Percentiles rank a stretch among this genome's conserved stretches.
Conservation (phyloP, 768 basidiomycete genomes). For the Boletus reticuloceps region DNA sequence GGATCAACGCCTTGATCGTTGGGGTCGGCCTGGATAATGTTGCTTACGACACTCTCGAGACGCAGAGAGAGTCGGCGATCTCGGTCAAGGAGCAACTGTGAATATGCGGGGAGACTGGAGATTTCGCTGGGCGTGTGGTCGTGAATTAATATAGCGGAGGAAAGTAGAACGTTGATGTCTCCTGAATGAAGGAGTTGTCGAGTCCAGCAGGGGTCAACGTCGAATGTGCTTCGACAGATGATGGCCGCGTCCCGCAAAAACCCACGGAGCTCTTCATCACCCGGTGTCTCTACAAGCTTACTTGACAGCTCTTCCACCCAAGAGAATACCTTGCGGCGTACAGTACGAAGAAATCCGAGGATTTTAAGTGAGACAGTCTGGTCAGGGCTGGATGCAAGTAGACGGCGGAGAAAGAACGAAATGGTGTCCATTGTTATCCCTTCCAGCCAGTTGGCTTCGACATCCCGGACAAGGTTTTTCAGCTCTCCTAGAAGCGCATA, state of each 20-base stretch:
- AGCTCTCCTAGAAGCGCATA: conserved; percentile 35
- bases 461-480: conserved; percentile 30
- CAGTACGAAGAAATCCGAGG: conserved; percentile 28
- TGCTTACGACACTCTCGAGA: conserved; percentile 15
- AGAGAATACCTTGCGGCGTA: conserved; percentile 30
- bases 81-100: conserved; percentile 25
- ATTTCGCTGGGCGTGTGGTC: conserved; percentile 22
- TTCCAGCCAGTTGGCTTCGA: conserved; percentile 44
- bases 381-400: conserved; percentile 29
- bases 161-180: conserved; percentile 25
- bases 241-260: conserved; percentile 37
- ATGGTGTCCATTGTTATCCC: conserved; percentile 31
- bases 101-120: conserved; percentile 3
- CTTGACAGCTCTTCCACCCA: conserved; percentile 39
- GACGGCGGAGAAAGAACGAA: conserved; percentile 34
- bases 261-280: conserved; percentile 15
- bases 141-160: conserved; percentile 26
- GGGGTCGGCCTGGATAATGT: not conserved
- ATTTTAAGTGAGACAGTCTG: conserved; percentile 12
- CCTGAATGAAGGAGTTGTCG: conserved; percentile 15
- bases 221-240: conserved; percentile 36
- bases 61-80: conserved; percentile 29
- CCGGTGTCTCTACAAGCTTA: conserved; percentile 15
- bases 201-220: conserved; percentile 19
- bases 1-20: conserved; percentile 14